phyloP scores from a whole-genome alignment of 257 asterid genomes.

The Solanum verrucosum region DNA sequence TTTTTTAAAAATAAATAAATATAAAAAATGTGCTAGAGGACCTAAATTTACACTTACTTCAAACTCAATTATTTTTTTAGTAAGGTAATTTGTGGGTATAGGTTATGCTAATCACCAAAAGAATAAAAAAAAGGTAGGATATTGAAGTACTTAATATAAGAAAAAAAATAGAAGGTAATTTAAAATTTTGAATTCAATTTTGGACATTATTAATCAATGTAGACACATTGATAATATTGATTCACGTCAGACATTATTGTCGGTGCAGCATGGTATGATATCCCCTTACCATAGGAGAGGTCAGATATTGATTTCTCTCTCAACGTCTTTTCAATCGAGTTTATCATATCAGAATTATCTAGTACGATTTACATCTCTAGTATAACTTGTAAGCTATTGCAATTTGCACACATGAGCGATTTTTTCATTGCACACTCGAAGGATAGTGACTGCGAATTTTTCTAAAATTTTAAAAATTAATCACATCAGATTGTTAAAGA shows the following conservation, averaged over 20 bases:
- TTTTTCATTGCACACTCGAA: too few relatives aligned
- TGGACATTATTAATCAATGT: not conserved
- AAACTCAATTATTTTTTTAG: not conserved
- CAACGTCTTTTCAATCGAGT: accelerated
- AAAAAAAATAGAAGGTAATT: not conserved
- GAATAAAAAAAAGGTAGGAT: not conserved
- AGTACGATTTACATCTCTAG: accelerated
- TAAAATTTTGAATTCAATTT: not conserved
- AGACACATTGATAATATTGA: not conserved
- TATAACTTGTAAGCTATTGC: not conserved
- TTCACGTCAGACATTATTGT: not conserved
- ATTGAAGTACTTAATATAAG: not conserved
- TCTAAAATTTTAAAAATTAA: not conserved
- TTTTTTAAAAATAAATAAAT: too few relatives aligned
- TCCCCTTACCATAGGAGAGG: not conserved
- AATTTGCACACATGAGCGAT: not conserved
- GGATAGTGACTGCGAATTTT: accelerated
- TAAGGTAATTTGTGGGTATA: not conserved
- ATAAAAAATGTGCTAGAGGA: not conserved
- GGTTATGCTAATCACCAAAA: not conserved
- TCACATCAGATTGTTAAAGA: not conserved
- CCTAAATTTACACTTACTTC: not conserved
- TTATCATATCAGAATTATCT: too few relatives aligned
- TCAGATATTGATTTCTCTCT: too few relatives aligned
- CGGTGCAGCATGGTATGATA: not conserved